Conservation (phyloP, 1,284 basidiomycete genomes). For the Chondrostereum purpureum region DNA sequence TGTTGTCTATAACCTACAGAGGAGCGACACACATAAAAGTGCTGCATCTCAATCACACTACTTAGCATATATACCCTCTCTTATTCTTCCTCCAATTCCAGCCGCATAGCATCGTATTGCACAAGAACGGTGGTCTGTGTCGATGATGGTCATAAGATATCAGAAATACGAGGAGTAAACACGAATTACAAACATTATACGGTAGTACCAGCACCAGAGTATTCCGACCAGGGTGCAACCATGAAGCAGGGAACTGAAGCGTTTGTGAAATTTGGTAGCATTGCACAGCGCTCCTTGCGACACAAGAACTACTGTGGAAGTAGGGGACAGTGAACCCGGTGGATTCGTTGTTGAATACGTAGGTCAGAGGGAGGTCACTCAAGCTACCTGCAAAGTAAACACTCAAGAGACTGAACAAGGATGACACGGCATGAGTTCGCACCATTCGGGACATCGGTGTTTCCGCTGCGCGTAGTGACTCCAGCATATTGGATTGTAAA, state of each 20-base stretch:
- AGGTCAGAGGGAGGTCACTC: conserved; percentile 5
- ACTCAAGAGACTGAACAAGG: conserved; percentile 6
- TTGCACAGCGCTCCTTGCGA: background rate
- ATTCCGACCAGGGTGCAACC: background rate
- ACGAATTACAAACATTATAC: too few species aligned
- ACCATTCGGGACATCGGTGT: conserved; percentile 22
- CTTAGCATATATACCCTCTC: too few species aligned
- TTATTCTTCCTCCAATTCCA: too few species aligned
- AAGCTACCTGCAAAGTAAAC: background rate
- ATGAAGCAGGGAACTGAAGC: background rate
- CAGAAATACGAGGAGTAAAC: too few species aligned
- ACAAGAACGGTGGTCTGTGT: too few species aligned
- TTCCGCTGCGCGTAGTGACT: conserved; percentile 21
- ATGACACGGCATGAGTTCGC: background rate
- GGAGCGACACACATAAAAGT: too few species aligned
- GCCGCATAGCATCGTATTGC: too few species aligned
- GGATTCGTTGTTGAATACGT: conserved; percentile 6
- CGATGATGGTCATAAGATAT: too few species aligned
- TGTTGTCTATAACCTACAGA: too few species aligned
- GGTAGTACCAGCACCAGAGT: background rate
- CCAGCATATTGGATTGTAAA: conserved; percentile 22
- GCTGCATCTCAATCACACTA: too few species aligned
- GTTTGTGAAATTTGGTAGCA: background rate
- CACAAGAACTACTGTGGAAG: conserved; percentile 8
- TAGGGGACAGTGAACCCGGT: conserved; percentile 12